Base-by-base conservation (phyloP, 2,329 filamentous ascomycete species). In the Colletotrichum sp. region DNA sequence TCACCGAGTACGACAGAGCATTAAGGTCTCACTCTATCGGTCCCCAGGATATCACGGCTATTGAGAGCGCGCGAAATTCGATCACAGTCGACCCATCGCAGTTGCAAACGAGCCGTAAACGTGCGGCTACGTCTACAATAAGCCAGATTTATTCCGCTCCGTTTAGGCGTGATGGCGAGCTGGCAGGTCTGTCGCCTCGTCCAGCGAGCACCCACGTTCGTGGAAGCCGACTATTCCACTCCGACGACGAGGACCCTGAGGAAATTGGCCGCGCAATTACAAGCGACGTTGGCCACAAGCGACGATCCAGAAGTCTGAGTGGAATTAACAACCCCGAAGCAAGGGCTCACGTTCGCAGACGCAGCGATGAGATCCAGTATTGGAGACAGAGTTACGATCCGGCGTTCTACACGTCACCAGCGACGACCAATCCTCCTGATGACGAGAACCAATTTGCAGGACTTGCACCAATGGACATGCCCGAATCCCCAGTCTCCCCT, bases 231-330 rank as follows among this genome's bases (percentile, higher is more conserved):
- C 78, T 84, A 67, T 77, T 77, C 25, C 79, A 84, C 12, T 80
- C 81, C 27, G 82, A 80, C 5, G 82, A 85, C 16, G 85, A 88
- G 2, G 86, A 90, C 73, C 86, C 88, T 1, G 83, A 86, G n/a
- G 87, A 90, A 72, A 93, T 93, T 74, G 92, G 91, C n/a, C 88
- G 89, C 22, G 91, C 91, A 63, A 89, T 93, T 64, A 92, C 91
- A 3, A 91, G 89, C 76, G 90, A 92, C 73, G 86, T 83, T 28
- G 86, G 84, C 6, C 81, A 86, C 32, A 88, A 90, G 61, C 87
- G 92, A 59, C 88, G 91, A 61, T 93, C 91, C 3, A 86, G 91
- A 65, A 93, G 91, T 77, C 81, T 93, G 13, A 91, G 91, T 1
- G 25, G 75, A 27, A 65, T 77, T 19, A 75, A 71, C 22, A 74